phyloP scores from a whole-genome alignment of 139 green algal species.

The Chlorella sp. region DNA sequence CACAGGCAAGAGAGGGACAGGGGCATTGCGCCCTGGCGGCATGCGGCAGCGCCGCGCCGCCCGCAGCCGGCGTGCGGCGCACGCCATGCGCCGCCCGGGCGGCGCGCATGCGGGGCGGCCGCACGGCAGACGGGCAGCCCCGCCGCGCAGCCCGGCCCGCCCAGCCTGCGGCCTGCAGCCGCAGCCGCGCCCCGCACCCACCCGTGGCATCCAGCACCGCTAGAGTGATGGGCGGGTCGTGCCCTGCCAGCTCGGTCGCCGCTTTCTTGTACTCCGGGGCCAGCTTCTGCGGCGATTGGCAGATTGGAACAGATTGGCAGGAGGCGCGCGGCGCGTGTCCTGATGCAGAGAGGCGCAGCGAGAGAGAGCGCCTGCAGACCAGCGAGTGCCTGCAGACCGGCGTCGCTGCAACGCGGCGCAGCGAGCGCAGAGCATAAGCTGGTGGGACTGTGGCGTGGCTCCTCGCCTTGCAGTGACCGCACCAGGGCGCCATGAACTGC shows the following conservation, averaged over 20 bases:
- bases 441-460: background rate
- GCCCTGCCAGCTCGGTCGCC: conserved; percentile 26
- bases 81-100: background rate
- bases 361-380: too few relatives aligned
- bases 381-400: too few relatives aligned
- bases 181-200: background rate
- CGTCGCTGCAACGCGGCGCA: too few relatives aligned
- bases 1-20: background rate
- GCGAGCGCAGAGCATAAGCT: background rate
- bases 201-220: conserved; percentile 18
- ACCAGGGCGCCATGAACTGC: conserved; percentile 29
- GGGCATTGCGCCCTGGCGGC: background rate
- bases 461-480: conserved; percentile 24
- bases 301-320: too few relatives aligned
- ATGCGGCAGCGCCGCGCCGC: background rate
- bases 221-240: conserved; percentile 29
- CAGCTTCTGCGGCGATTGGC: conserved; percentile 39
- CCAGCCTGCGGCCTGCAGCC: background rate
- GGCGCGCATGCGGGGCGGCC: background rate
- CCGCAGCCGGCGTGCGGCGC: background rate
- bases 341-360: too few relatives aligned
- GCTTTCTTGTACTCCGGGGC: conserved; percentile 50
- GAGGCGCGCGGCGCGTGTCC: too few relatives aligned
- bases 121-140: background rate
- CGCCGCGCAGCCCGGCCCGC: background rate